These are phyloP conservation scores for Pluteus cervinus DNA, from an alignment of 768 basidiomycete species.

Conservation along the genomic window DNA sequence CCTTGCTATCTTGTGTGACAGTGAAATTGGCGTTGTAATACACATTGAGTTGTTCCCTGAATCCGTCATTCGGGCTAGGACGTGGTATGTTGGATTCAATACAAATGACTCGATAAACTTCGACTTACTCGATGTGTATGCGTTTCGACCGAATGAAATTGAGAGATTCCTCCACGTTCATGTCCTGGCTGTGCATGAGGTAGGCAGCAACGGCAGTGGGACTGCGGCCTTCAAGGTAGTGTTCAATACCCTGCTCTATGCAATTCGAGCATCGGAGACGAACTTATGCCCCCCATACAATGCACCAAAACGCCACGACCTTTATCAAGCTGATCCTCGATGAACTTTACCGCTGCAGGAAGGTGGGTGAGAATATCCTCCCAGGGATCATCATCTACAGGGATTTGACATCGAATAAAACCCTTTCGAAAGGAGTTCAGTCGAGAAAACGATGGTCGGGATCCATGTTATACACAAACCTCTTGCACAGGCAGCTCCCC, in stretches of 20 bases:
- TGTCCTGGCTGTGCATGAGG: conserved; percentile 67
- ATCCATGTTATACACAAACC: conserved; percentile 28
- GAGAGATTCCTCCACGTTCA: conserved; percentile 57
- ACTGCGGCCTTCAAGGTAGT: conserved; percentile 55
- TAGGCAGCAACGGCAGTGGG: conserved; percentile 85
- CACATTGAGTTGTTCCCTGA: conserved; percentile 73
- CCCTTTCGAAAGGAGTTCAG: conserved; percentile 39
- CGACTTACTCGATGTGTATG: conserved; percentile 63
- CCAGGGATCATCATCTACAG: conserved; percentile 69
- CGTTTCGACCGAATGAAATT: conserved; percentile 61
- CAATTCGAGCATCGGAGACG: conserved; percentile 4
- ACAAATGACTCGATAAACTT: too few relatives aligned
- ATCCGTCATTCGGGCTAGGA: conserved; percentile 79
- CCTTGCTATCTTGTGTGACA: conserved; percentile 61
- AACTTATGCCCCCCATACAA: conserved; percentile 87
- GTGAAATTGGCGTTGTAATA: conserved; percentile 70
- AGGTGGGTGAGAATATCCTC: conserved; percentile 78
- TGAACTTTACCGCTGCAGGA: conserved; percentile 76
- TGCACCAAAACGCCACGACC: conserved; percentile 80
- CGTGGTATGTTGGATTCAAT: too few relatives aligned
- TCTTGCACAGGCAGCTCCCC: conserved; percentile 61
- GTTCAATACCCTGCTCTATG: conserved; percentile 8
- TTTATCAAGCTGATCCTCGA: conserved; percentile 71
- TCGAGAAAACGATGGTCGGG: not conserved
- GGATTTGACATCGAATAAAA: conserved; percentile 74